Conservation (phyloP, 176 grass and related monocot genomes). For the Poa pratensis region DNA sequence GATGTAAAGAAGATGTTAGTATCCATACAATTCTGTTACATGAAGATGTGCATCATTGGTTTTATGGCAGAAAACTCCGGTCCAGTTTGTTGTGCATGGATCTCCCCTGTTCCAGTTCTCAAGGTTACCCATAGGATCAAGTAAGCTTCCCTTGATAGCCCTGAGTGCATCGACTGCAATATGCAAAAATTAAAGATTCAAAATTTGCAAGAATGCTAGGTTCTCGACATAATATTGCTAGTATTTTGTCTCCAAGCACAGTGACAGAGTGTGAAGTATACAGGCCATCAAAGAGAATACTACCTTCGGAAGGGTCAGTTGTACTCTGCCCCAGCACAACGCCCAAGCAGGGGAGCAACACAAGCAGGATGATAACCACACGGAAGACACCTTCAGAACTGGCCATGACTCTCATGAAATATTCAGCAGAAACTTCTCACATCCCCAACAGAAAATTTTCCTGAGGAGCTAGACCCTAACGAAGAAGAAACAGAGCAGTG, state of each 20-base stretch:
- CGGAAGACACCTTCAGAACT: constrained; percentile 12
- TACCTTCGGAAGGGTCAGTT: constrained; percentile 55
- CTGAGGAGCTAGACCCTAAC: neutral
- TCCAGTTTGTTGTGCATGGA: constrained; percentile 90
- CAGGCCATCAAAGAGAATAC: constrained; percentile 5
- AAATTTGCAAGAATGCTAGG: neutral
- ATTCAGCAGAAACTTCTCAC: constrained; percentile 37
- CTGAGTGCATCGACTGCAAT: constrained; percentile 48
- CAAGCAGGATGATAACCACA: neutral
- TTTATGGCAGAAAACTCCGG: constrained; percentile 69
- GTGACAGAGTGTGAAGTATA: neutral
- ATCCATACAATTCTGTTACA: constrained; percentile 81
- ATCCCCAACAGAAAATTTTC: neutral
- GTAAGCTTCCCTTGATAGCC: constrained; percentile 51
- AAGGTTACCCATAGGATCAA: constrained; percentile 59
- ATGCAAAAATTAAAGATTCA: constrained; percentile 1
- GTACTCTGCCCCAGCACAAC: constrained; percentile 35
- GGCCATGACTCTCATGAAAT: constrained; percentile 22
- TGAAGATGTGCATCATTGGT: constrained; percentile 64
- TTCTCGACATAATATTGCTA: too few relatives aligned
- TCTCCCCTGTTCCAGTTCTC: constrained; percentile 78
- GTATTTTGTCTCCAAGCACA: too few relatives aligned
- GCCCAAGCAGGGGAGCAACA: constrained; percentile 44
- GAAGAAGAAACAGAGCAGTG: neutral
- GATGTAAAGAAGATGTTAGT: constrained; percentile 26